These are phyloP conservation scores for Solanum paucissectum DNA, from an alignment of 257 asterid species.

Conservation along the genomic window DNA sequence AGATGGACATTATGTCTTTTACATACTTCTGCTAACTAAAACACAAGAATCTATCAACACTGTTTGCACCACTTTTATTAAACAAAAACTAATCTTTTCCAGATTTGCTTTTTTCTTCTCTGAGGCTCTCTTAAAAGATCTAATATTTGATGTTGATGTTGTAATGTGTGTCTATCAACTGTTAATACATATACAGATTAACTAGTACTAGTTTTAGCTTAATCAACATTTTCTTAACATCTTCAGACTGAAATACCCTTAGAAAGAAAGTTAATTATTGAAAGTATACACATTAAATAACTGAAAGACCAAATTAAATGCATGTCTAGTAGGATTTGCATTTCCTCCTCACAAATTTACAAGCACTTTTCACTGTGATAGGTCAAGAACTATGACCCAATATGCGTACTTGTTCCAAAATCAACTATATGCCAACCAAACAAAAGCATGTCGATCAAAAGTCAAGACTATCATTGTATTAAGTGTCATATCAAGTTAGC, in stretches of 20 bases:
- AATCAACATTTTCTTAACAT: not conserved
- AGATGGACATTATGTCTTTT: not conserved
- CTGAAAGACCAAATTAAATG: not conserved
- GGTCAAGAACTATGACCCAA: no score
- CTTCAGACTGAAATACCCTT: not conserved
- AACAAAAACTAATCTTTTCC: not conserved
- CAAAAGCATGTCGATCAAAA: not conserved
- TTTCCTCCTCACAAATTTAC: not conserved
- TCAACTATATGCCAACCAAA: not conserved
- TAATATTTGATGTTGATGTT: not conserved
- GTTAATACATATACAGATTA: not conserved
- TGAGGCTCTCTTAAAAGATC: not conserved
- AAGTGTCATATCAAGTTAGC: not conserved
- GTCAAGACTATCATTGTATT: not conserved
- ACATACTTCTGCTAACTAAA: not conserved
- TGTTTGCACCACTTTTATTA: not conserved
- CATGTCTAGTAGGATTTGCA: not conserved
- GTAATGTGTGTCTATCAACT: not conserved
- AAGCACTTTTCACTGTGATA: not conserved
- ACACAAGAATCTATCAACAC: not conserved
- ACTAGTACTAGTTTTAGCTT: not conserved
- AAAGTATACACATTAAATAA: not conserved
- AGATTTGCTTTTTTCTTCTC: not conserved
- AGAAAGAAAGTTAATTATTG: not conserved
- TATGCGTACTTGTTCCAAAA: not conserved